These are phyloP conservation scores for Fusarium mangiferae DNA, from an alignment of 2,329 filamentous ascomycete species.

Conservation along the genomic window DNA sequence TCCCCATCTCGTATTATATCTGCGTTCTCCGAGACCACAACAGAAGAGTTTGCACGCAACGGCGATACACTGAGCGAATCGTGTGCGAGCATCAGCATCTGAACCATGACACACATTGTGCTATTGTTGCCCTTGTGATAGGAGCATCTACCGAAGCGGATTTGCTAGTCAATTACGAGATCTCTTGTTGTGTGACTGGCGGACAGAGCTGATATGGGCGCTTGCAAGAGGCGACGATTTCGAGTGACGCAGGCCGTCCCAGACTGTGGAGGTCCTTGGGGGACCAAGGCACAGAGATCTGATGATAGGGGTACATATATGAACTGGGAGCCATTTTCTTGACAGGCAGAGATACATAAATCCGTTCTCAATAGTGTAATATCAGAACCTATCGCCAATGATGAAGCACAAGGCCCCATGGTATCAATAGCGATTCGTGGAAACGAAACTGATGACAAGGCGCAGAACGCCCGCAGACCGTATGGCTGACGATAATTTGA, in stretches of 20 bases:
- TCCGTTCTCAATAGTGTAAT: slow-evolving; percentile 5
- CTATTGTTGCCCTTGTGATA: not conserved
- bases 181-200: slow-evolving; percentile 16
- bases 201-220: not conserved
- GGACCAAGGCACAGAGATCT: not conserved
- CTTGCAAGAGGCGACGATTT: not conserved
- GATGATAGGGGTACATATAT: slow-evolving; percentile 6
- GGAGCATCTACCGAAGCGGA: slow-evolving; percentile 33
- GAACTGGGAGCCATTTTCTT: not conserved
- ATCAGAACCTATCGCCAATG: slow-evolving; percentile 4
- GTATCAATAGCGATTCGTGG: not conserved
- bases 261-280: not conserved
- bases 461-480: not conserved
- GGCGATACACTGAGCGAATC: not conserved
- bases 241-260: not conserved
- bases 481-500: not conserved
- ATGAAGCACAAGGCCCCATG: not conserved
- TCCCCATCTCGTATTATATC: slow-evolving; percentile 24
- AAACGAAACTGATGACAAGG: slow-evolving; percentile 20
- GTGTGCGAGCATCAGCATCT: slow-evolving; percentile 1
- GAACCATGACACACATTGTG: slow-evolving; percentile 6
- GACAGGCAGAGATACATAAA: not conserved
- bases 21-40: slow-evolving; percentile 7
- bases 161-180: slow-evolving; percentile 5
- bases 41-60: not conserved